Evolutionary conservation across 1,284 basidiomycete species (phyloP).

Genomic region (Marasmius tenuissimus): DNA sequence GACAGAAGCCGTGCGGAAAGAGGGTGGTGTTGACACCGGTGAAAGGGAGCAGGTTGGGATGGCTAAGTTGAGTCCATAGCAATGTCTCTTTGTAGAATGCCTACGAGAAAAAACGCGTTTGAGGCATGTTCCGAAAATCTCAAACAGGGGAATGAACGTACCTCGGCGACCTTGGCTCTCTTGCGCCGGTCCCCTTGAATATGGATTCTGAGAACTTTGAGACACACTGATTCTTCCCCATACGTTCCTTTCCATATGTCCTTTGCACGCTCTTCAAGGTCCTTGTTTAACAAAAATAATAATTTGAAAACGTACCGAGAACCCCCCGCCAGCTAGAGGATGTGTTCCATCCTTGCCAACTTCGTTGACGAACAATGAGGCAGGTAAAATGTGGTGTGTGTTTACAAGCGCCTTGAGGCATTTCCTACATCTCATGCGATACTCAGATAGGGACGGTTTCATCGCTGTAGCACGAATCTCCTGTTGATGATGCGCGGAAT

Average conservation of each 20-base stretch:
- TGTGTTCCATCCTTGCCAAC: neutral
- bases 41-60: conserved; percentile 14
- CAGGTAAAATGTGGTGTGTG: too few relatives aligned
- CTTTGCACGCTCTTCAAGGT: neutral
- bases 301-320: neutral
- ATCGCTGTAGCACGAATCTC: too few relatives aligned
- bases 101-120: neutral
- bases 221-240: neutral
- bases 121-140: neutral
- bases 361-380: too few relatives aligned
- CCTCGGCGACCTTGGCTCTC: neutral
- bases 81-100: conserved; percentile 13
- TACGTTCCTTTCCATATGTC: neutral
- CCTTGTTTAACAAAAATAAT: neutral
- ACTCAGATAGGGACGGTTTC: too few relatives aligned
- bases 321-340: neutral
- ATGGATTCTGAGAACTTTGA: neutral
- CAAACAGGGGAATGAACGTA: neutral
- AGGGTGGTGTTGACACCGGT: conserved; percentile 10
- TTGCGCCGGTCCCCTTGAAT: neutral
- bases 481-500: too few relatives aligned
- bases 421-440: too few relatives aligned
- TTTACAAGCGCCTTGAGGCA: too few relatives aligned
- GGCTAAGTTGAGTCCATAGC: conserved; percentile 13
- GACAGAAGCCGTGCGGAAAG: conserved; percentile 9